These are phyloP conservation scores for Globisporangium abappressorium DNA, from an alignment of 352 stramenopile genomes.

Conservation along the genomic window DNA sequence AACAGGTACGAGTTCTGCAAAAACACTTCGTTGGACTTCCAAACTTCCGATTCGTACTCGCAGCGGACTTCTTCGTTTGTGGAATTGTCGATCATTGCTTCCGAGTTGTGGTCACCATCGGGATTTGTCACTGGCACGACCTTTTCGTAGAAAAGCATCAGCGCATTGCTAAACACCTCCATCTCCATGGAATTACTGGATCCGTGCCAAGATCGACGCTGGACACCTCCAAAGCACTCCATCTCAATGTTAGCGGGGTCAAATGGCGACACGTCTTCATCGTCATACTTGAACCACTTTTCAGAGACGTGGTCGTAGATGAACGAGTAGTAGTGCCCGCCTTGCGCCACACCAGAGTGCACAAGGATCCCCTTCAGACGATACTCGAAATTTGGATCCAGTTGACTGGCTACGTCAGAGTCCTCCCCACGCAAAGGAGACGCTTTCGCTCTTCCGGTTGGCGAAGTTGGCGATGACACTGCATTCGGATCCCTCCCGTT, in stretches of 20 bases:
- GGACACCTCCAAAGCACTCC: slow-evolving; percentile 98
- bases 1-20: slow-evolving; percentile 95
- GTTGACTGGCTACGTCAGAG: slow-evolving; percentile 23
- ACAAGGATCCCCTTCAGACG: slow-evolving; percentile 97
- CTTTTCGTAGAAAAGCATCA: slow-evolving; percentile 99
- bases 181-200: slow-evolving; percentile 96
- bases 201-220: slow-evolving; percentile 92
- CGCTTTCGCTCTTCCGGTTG: slow-evolving; percentile 23
- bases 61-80: slow-evolving; percentile 38
- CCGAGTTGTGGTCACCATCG: slow-evolving; percentile 22
- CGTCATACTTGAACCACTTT: slow-evolving; percentile 99
- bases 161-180: slow-evolving; percentile 97
- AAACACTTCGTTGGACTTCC: slow-evolving; percentile 93
- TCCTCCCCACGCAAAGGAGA: slow-evolving; percentile 21
- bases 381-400: slow-evolving; percentile 95
- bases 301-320: slow-evolving; percentile 87
- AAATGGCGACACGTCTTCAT: slow-evolving; percentile 98
- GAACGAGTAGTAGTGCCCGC: slow-evolving; percentile 98
- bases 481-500: slow-evolving; percentile 27
- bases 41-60: slow-evolving; percentile 90
- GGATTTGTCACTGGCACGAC: slow-evolving; percentile 61
- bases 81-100: slow-evolving; percentile 21
- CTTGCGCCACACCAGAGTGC: slow-evolving; percentile 97
- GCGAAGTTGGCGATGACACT: slow-evolving; percentile 21
- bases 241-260: slow-evolving; percentile 95